phyloP scores from a whole-genome alignment of 2,329 filamentous ascomycete genomes.

The Phaeophleospora eucalypticola region DNA sequence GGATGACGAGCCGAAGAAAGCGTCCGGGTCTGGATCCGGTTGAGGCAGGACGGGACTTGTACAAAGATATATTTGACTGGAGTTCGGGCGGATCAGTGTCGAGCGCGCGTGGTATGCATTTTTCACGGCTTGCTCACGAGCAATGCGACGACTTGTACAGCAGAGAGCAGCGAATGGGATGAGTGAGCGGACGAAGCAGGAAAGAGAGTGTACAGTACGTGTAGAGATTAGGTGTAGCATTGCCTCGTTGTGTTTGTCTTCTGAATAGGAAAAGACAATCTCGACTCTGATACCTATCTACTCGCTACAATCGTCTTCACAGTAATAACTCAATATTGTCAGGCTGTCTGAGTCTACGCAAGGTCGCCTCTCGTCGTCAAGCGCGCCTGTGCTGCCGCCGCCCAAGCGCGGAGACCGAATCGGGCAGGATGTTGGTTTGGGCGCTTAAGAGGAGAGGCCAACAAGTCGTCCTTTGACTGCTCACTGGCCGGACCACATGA shows the following conservation, averaged over 20 bases:
- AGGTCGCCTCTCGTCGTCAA: too few species aligned
- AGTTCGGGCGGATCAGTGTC: background rate
- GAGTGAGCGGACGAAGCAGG: too few species aligned
- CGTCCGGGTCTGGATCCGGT: conserved; percentile 32
- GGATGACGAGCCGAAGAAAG: conserved; percentile 36
- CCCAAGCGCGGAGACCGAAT: too few species aligned
- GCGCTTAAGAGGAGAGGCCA: background rate
- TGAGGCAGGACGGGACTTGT: conserved; percentile 7
- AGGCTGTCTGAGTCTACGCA: too few species aligned
- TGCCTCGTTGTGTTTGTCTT: conserved; percentile 5
- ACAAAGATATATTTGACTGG: conserved; percentile 3
- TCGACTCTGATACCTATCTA: too few species aligned
- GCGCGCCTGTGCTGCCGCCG: too few species aligned
- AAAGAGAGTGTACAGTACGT: conserved; percentile 7
- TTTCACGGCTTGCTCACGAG: background rate
- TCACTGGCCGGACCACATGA: background rate
- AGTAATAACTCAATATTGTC: too few species aligned
- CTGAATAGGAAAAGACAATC: conserved; percentile 4
- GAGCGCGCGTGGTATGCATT: background rate
- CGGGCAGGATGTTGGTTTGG: too few species aligned
- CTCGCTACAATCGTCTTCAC: too few species aligned
- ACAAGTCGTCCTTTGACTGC: background rate
- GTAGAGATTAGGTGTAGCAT: background rate
- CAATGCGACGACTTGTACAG: background rate
- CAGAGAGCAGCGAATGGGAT: background rate